Evolutionary conservation across 768 basidiomycete genomes (phyloP).

Genomic region (Royoungia palumana): DNA sequence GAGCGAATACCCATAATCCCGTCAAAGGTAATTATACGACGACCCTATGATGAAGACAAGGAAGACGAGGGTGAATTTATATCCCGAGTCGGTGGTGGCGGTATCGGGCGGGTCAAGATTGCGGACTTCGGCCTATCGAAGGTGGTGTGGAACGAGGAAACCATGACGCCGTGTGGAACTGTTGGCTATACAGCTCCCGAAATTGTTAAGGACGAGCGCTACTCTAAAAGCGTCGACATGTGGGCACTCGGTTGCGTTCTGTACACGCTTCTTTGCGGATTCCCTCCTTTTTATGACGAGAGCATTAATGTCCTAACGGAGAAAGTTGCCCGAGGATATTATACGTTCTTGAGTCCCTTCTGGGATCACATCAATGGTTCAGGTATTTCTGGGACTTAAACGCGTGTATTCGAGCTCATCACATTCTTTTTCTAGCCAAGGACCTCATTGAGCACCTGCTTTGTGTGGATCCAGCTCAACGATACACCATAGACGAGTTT

Average conservation of each 20-base stretch:
- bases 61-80: conserved; percentile 97
- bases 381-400: conserved; percentile 44
- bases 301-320: conserved; percentile 97
- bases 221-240: conserved; percentile 97
- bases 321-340: conserved; percentile 95
- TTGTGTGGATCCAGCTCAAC: conserved; percentile 91
- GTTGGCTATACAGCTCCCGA: conserved; percentile 99
- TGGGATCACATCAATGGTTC: conserved; percentile 92
- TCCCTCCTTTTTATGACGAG: conserved; percentile 98
- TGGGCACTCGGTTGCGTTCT: conserved; percentile 99
- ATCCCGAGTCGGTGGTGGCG: conserved; percentile 90
- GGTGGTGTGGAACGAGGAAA: conserved; percentile 98
- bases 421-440: conserved; percentile 58
- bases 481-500: conserved; percentile 98
- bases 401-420: not conserved
- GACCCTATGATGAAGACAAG: conserved; percentile 97
- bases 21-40: conserved; percentile 65
- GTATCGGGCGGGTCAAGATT: conserved; percentile 97
- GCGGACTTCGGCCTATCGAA: conserved; percentile 98
- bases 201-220: conserved; percentile 98
- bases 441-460: conserved; percentile 93
- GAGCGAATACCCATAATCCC: conserved; percentile 89
- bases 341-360: conserved; percentile 98
- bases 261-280: conserved; percentile 96
- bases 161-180: conserved; percentile 99